A percentile compares a stretch with the other conserved stretches of the same genome.
Evolutionary conservation across 306 rosid genomes (phyloP).

Genomic region (Prunus fruticosa): DNA sequence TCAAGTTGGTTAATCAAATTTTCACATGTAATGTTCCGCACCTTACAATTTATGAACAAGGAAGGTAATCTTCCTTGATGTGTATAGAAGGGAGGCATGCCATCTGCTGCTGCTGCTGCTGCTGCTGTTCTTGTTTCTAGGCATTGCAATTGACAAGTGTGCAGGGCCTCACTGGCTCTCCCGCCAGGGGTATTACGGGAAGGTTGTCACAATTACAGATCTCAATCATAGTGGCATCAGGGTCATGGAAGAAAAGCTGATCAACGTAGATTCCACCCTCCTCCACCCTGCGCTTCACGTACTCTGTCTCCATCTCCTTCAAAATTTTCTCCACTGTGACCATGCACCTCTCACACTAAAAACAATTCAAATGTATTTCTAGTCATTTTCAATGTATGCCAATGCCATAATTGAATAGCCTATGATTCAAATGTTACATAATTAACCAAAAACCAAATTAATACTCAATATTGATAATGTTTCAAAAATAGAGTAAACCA

Average conservation of each 20-base stretch:
- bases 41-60: constrained; percentile 7
- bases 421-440: constrained; percentile 8
- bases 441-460: neutral
- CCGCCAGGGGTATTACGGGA: constrained; percentile 49
- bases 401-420: constrained; percentile 75
- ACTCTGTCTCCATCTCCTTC: constrained; percentile 59
- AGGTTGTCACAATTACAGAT: constrained; percentile 79
- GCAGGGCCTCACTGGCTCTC: constrained; percentile 30
- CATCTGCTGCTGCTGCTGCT: constrained; percentile 8
- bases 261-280: constrained; percentile 64
- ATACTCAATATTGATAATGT: neutral
- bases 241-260: constrained; percentile 86
- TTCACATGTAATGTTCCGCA: no score
- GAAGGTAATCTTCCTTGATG: constrained; percentile 10
- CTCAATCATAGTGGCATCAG: constrained; percentile 78
- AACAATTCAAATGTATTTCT: neutral
- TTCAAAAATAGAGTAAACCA: neutral
- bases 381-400: constrained; percentile 46
- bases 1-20: neutral
- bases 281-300: constrained; percentile 54
- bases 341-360: constrained; percentile 69
- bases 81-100: constrained; percentile 1
- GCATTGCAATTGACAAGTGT: constrained; percentile 40
- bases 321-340: constrained; percentile 50
- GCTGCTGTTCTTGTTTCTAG: constrained; percentile 6